Evolutionary conservation across 441 rosid genomes (phyloP).

Genomic region (Adansonia grandidieri): DNA sequence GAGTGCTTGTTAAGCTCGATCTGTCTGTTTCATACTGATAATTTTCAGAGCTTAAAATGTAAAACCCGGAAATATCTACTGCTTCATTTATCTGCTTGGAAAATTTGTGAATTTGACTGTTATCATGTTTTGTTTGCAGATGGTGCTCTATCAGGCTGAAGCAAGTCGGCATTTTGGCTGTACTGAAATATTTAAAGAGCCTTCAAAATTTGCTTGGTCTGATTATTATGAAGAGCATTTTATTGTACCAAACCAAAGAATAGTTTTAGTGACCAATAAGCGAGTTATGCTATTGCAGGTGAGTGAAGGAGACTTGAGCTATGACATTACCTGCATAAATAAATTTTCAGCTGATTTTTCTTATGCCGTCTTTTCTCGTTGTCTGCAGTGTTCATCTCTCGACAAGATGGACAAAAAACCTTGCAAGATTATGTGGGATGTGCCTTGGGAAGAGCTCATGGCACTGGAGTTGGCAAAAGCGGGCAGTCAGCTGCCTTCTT

Average conservation of each 20-base stretch:
- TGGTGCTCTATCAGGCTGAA: conserved; percentile 92
- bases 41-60: neutral
- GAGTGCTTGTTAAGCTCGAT: neutral
- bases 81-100: neutral
- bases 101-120: conserved; percentile 20
- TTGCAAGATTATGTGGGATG: conserved; percentile 96
- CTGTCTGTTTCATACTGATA: neutral
- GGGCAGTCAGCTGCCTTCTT: conserved; percentile 78
- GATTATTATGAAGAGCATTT: conserved; percentile 93
- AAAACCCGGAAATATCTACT: neutral
- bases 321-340: neutral
- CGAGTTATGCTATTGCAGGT: conserved; percentile 93
- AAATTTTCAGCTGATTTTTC: conserved; percentile 14
- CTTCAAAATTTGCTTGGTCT: conserved; percentile 89
- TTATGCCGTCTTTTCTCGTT: conserved; percentile 32
- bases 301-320: conserved; percentile 29
- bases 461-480: conserved; percentile 95
- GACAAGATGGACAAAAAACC: conserved; percentile 91
- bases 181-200: conserved; percentile 94
- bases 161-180: conserved; percentile 92
- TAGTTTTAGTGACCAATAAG: conserved; percentile 84
- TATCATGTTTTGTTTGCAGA: conserved; percentile 50
- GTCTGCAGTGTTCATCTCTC: conserved; percentile 63
- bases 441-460: conserved; percentile 95
- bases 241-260: conserved; percentile 75